Base-by-base conservation (phyloP, 2,329 filamentous ascomycete genomes). In the Ophiognomonia clavigignenti-juglandacearum region DNA sequence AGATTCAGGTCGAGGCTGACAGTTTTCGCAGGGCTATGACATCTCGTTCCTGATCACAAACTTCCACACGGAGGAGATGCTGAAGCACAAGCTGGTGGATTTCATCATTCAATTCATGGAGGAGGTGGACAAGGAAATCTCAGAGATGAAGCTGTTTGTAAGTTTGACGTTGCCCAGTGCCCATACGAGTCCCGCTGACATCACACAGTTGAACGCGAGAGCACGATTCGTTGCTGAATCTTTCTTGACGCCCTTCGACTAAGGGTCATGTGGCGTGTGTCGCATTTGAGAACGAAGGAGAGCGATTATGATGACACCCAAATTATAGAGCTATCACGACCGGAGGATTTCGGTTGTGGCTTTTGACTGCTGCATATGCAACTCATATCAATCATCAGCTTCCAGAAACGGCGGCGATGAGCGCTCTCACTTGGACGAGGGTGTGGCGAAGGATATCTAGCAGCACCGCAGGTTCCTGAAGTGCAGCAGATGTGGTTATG, bases 61-160 rank as follows among this genome's bases (percentile, higher is more conserved):
- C 71, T 95, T 93, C 75, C 93, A 98, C 62, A 97, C 93, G 4
- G 93, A 97, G 68, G 88, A 95, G 65, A 96, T 98, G 90, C 69
- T 97, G 64, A 97, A 97, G 76, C 92, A 98, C 67, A 97, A 98
- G 75, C 77, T 98, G 58, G 95, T 98, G 27, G 93, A 98, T 67
- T 98, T 98, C 62, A 95, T 98, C 58, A 96, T 98, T 56, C 85
- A 97, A 63, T 98, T 98, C 63, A 97, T 98, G 92, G 92, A 98
- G 69, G 93, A 98, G 67, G 95, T 98, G 4, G 95, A 98, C 69
- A 98, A 98, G 77, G 93, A 98, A 69, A 98, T 98, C 51, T 97
- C 93, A 3, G 95, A 98, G 72, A 97, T 98, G 93, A 98, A 98
- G 79, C 85, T 98, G 61, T 98, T 98, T 69, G 92, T 50, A 20